Evolutionary conservation across 345 rosid species (phyloP), one percentile per base, ranked within the genome.

Genomic region (Heritiera fomes): DNA sequence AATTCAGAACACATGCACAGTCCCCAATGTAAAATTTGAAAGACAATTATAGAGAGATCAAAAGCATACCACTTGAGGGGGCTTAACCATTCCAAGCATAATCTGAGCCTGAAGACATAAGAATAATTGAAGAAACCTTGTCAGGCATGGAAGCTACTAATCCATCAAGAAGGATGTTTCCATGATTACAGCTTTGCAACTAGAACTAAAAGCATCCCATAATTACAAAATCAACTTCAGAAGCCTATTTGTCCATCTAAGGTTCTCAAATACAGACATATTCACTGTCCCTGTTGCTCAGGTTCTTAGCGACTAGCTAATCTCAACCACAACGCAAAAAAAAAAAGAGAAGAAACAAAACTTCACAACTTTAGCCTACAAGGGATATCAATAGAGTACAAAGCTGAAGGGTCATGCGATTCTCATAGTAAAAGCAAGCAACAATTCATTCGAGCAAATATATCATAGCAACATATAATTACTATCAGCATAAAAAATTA

Each of bases 41-140:
- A 64, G 28, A 73, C 10, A 10, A 55, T 30, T 72, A 67, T 13
- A 40, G 18, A 79, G 50, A 75, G 81, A 78, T 50, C 11, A 75
- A 72, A 49, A 78, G 61, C 74, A 80, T 87, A 96, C 99, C 91
- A 70, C 89, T 90, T 89, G 97, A 77, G 97, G 93, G 58, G 97
- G 97, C 83, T 92, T 95, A 75, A 96, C 93, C 99, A 96, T 96
- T 86, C 99, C 99, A 45, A 96, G 95, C 99, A 96, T 96, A 82
- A 96, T 92, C 77, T 96, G 98, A 76, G 99, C 99, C 98, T 94
- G 84, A 49, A 62, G 45, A 64, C 87, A 83, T 52, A 71, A 17
- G 56, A 11, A 66, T 45, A 72, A 78, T 45, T 30, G 67, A 69
- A 78, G 12, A 77, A 62, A 56, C 43, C 50, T 8, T 47, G 32